Evolutionary conservation across 139 green algal species (phyloP), one percentile per base, ranked within the genome.

Genomic region (Chlorella sp.): DNA sequence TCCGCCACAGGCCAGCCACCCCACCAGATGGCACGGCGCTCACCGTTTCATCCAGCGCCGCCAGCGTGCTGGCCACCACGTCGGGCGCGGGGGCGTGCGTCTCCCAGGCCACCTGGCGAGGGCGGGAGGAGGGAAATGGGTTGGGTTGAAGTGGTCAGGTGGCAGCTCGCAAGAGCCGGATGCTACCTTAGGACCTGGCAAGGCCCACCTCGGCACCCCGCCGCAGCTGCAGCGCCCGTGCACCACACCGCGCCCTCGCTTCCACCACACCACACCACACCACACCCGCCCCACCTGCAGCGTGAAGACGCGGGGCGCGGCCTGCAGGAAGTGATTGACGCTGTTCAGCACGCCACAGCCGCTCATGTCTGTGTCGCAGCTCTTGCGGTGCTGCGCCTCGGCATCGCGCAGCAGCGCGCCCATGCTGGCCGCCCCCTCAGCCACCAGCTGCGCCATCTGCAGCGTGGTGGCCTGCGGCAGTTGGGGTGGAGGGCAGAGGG

Each of bases 41-140:
- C 69, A 70, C 76, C 76, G 63, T 47, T 81, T 87, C 78, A n/a
- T 76, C 72, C 3, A 91, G 39, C 41, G 55, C 57, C 7, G 67
- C 72, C 87, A 92, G 68, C 32, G 91, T 88, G 3, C 30, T 76
- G 28, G 25, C 41, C 70, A 97, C 93, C 20, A 89, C 88, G 1
- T 67, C 80, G 15, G 47, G 56, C 28, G 39, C 57, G 75, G 92
- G 91, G 17, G 89, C 57, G 56, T 87, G 68, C 57, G 38, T 73
- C 83, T 93, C 81, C 93, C 94, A 97, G 0, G 84, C 90, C 57
- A 97, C 88, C 87, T 92, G 91, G 11, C 7, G 44, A 11, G 44
- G 7, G 44, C 44, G 44, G 44, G 44, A 17, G 44, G 44, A 11
- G 44, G 11, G 44, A 11, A 7, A 55, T 55, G 7, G 44, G 44